Evolutionary conservation across 2,329 filamentous ascomycete genomes (phyloP), one percentile per base, ranked within the genome.

Genomic region (Fusarium buharicum): DNA sequence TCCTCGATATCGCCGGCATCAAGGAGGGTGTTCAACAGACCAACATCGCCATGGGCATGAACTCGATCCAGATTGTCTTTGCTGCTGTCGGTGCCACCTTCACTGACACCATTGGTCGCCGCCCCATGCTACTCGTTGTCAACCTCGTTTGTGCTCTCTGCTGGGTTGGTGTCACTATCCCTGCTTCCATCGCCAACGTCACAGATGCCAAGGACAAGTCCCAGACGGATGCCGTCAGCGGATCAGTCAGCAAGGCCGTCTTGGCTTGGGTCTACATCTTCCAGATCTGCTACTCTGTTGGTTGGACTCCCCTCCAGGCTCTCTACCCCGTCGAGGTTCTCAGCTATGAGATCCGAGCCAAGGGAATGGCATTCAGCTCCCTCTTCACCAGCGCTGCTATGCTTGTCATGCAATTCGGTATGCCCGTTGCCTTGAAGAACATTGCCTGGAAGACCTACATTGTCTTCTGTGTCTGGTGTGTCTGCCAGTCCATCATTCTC

Each of bases 361-460:
- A 85, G 74, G 82, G 82, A 13, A 84, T 84, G 80, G 82, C 80
- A 2, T 79, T 84, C 64, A 79, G 70, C 69, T 79, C 73, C 47
- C 72, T 77, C 57, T 77, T 74, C 66, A 78, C 77, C 84, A 36
- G 79, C 55, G 74, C 77, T 34, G 54, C 68, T 3, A 62, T 67
- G 51, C 67, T 71, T 48, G 55, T 64, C 49, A 81, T 78, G 62
- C 77, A 81, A 69, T 80, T 79, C 52, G 79, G 74, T 47, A 78
- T 77, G 37, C 80, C 80, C 0, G 78, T 84, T 2, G 76, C 80
- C 3, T 73, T 85, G 34, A 73, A 79, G 22, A 76, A 79, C 45
- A 84, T 86, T 43, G 77, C 75, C 1, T 86, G 81, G 82, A 78
- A 79, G 59, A 82, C 81, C 0, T 85, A 85, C 65, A 84, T 86